These are phyloP conservation scores for Corchorus capsularis DNA, from an alignment of 345 rosid species.

Conservation along the genomic window DNA sequence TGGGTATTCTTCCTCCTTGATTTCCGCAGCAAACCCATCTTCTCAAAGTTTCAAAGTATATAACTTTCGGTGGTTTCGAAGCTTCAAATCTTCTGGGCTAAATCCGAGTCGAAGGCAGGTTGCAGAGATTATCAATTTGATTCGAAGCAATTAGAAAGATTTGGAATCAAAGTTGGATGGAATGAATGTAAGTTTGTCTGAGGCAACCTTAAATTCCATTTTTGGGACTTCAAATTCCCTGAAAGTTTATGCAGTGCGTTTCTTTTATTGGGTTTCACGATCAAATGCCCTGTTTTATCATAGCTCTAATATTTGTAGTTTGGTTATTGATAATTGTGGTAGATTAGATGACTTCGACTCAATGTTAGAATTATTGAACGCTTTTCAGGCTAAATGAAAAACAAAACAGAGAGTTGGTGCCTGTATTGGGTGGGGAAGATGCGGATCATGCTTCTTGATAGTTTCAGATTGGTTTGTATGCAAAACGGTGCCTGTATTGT, in stretches of 20 bases:
- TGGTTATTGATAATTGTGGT: too few relatives aligned
- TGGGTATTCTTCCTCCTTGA: neutral
- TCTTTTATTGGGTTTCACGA: slow-evolving; percentile 19
- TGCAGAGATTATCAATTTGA: slow-evolving; percentile 30
- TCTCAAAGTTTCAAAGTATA: neutral
- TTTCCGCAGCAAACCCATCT: neutral
- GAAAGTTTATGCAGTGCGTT: slow-evolving; percentile 40
- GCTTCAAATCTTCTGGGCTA: slow-evolving; percentile 3
- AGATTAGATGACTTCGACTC: slow-evolving; percentile 32
- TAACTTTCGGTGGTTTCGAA: neutral
- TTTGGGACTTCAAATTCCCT: slow-evolving; percentile 33
- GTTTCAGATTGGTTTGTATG: too few relatives aligned
- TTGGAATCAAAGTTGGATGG: slow-evolving; percentile 38
- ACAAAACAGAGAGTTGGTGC: too few relatives aligned
- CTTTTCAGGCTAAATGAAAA: slow-evolving; percentile 26
- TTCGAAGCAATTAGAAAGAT: slow-evolving; percentile 28
- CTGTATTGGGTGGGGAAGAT: too few relatives aligned
- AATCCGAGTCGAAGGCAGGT: slow-evolving; percentile 19
- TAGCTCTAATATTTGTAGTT: too few relatives aligned
- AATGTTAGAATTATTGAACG: slow-evolving; percentile 33
- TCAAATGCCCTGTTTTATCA: too few relatives aligned
- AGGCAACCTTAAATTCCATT: slow-evolving; percentile 17
- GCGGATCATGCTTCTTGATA: too few relatives aligned
- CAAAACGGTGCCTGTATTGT: slow-evolving; percentile 34
- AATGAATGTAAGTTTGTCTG: neutral